Conservation (phyloP, 495 filamentous ascomycete species). For the Cercophora sp. region DNA sequence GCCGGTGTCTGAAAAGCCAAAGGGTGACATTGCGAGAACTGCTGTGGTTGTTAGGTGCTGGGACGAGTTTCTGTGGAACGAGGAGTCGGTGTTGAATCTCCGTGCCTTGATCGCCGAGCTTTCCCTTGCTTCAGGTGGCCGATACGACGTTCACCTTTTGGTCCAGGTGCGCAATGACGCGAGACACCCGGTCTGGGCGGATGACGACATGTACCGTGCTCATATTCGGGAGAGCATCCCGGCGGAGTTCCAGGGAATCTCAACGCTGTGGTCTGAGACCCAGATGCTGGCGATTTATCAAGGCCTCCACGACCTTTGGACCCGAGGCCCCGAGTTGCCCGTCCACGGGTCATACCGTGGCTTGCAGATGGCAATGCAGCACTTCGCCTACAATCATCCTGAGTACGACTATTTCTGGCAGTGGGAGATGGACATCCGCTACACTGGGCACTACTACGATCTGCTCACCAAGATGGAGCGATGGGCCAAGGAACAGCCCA, state of each 20-base stretch:
- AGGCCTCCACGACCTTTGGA: conserved; percentile 68
- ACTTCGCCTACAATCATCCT: conserved; percentile 82
- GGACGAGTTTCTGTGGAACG: conserved; percentile 64
- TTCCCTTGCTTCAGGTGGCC: conserved; percentile 68
- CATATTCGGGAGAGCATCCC: conserved; percentile 69
- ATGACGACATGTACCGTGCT: conserved; percentile 51
- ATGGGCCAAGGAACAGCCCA: conserved; percentile 80
- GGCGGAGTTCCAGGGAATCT: conserved; percentile 81
- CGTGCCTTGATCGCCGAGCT: conserved; percentile 74
- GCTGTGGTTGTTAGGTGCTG: conserved; percentile 73
- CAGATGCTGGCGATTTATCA: conserved; percentile 90
- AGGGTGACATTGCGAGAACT: conserved; percentile 49
- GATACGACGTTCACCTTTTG: conserved; percentile 77
- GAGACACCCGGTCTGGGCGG: conserved; percentile 59
- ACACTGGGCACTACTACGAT: conserved; percentile 95
- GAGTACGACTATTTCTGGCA: conserved; percentile 98
- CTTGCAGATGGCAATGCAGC: conserved; percentile 89
- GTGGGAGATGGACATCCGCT: conserved; percentile 97
- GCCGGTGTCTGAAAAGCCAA: conserved; percentile 7
- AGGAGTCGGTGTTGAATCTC: conserved; percentile 66
- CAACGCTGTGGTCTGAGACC: conserved; percentile 83
- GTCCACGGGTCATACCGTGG: conserved; percentile 89
- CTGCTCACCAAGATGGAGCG: conserved; percentile 67
- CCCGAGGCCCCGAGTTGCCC: conserved; percentile 60
- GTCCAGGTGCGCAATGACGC: conserved; percentile 70